Evolutionary conservation across 305 asterid species (phyloP), one percentile per base, ranked within the genome.

Genomic region (Solanum aculeatissimum): DNA sequence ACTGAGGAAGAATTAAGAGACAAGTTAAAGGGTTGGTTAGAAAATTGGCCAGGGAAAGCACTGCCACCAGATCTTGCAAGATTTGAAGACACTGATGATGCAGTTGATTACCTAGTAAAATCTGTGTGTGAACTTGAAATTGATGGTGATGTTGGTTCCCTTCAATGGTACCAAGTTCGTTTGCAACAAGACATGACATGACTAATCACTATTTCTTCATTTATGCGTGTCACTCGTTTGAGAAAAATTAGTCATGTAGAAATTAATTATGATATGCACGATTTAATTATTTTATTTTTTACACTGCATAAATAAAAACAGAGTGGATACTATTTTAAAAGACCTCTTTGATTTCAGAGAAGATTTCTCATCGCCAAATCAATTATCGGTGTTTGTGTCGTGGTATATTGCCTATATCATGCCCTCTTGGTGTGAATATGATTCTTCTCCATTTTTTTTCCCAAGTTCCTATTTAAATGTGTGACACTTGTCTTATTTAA

Each of bases 151-250:
- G 95, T 92, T 9, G 99, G 98, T 49, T 95, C 99, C 4, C 68
- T 95, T 85, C 99, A 94, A 47, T 95, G 99, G 99, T 94, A 92
- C 45, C 92, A 95, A 91, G 98, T 95, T 88, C 95, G 96, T 21
- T 87, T 94, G 83, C 96, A 95, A 75, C 88, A 79, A 89, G 6
- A 75, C 32, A 63, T 43, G 27, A 8, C 23, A 68, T 68, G 63
- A 51, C 35, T 15, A 40, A 14, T 11, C 15, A 82, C 7, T 3
- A 25, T 25, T 60, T 62, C 4, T 14, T 13, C 2, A 63, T 63
- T 25, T 27, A 11, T 63, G 8, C 1, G n/a, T 27, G 27, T n/a
- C n/a, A n/a, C n/a, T n/a, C n/a, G n/a, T n/a, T n/a, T n/a, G n/a
- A n/a, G n/a, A n/a, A n/a, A n/a, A n/a, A n/a, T 35, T 35, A 35